Evolutionary conservation across 2,329 filamentous ascomycete genomes (phyloP).

Genomic region (Aspergillus unguis): DNA sequence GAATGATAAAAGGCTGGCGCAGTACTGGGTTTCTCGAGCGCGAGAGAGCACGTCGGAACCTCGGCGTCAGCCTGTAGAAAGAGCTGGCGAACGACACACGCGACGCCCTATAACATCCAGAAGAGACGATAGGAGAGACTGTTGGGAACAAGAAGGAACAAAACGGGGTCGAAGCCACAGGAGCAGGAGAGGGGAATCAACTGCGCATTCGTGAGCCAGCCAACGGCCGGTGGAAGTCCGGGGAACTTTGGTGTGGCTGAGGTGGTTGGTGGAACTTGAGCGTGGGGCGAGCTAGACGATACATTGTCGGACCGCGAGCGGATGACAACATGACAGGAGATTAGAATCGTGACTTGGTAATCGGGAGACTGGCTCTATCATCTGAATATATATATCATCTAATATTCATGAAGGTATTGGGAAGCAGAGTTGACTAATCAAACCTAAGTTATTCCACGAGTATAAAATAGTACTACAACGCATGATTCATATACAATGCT

Average conservation of each 20-base stretch:
- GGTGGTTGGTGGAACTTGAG: conserved; percentile 9
- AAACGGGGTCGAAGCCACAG: neutral
- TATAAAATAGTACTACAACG: neutral
- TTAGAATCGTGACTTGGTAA: neutral
- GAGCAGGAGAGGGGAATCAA: neutral
- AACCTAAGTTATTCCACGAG: neutral
- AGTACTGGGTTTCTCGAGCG: neutral
- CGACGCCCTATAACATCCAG: neutral
- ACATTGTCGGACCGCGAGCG: neutral
- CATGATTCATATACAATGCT: neutral
- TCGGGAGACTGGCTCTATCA: no score
- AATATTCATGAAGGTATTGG: no score
- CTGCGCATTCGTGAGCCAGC: neutral
- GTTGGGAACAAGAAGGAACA: neutral
- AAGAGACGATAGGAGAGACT: neutral
- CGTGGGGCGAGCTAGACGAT: conserved; percentile 10
- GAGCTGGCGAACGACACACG: neutral
- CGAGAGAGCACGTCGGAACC: neutral
- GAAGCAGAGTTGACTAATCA: no score
- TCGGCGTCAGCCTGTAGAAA: neutral
- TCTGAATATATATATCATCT: no score
- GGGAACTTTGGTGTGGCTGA: conserved; percentile 8
- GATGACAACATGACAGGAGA: neutral
- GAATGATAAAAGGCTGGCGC: neutral
- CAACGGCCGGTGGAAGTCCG: conserved; percentile 1